These are phyloP conservation scores for Pyrrhoderma noxium DNA, from an alignment of 1,284 basidiomycete species.

Conservation along the genomic window DNA sequence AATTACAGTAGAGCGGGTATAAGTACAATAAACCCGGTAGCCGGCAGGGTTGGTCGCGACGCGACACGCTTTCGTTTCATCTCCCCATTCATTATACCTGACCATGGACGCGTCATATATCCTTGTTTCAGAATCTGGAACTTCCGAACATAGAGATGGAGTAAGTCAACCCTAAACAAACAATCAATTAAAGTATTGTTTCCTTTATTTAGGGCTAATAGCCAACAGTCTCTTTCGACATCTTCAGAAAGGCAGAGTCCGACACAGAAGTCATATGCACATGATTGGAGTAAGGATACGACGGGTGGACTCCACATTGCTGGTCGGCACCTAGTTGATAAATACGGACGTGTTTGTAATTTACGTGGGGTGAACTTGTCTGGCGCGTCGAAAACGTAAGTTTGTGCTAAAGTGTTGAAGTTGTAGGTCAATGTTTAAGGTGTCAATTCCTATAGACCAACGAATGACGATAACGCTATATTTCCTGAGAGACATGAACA, in stretches of 20 bases:
- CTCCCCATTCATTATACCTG: background rate
- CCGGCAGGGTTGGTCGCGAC: too few relatives aligned
- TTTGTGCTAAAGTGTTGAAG: conserved; percentile 16
- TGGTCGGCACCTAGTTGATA: conserved; percentile 74
- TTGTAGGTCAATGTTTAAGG: background rate
- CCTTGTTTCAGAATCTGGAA: background rate
- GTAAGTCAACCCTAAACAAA: too few relatives aligned
- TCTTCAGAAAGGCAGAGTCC: background rate
- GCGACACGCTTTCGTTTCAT: background rate
- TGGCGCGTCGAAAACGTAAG: conserved; percentile 78
- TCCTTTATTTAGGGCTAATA: background rate
- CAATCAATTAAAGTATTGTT: too few relatives aligned
- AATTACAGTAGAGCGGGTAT: too few relatives aligned
- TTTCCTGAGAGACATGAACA: conserved; percentile 56
- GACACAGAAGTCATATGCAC: conserved; percentile 44
- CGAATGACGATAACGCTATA: conserved; percentile 50
- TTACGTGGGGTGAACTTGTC: conserved; percentile 79
- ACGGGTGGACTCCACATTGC: conserved; percentile 52
- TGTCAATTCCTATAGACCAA: conserved; percentile 39
- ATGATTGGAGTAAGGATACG: conserved; percentile 61
- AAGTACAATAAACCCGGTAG: too few relatives aligned
- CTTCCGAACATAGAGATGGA: too few relatives aligned
- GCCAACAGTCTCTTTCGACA: background rate
- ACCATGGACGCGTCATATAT: conserved; percentile 15
- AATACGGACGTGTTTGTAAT: conserved; percentile 66